Base-by-base conservation (phyloP, 2,329 filamentous ascomycete species). In the Xylariaceae sp. region DNA sequence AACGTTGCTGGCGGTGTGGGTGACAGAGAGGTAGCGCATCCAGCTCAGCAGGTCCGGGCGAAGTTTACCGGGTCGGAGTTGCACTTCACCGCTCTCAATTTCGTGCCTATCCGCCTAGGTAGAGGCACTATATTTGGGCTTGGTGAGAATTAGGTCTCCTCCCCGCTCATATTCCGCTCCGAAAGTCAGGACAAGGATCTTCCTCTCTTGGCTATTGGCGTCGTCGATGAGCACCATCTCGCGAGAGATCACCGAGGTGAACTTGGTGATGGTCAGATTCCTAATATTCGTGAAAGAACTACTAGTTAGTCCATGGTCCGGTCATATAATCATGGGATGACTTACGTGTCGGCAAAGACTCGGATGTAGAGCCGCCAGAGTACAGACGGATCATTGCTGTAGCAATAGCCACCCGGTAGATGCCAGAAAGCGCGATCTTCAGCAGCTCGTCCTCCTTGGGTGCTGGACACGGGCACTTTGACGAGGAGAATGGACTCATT, bases 111-210 rank as follows among this genome's bases (percentile, higher is more conserved):
- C 23, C 23, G 37, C 49, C 49, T 15, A 57, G 49, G 23, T 6
- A 15, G 35, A 8, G 1, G 13, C 1, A 11, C 4, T 6, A 30
- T 53, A 57, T 18, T 17, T 13, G 2, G 15, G 7, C 15, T 30
- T 34, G 30, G 10, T 35, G 15, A 49, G 11, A 3, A 15, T 10
- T 6, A n/a, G 11, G 8, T 34, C 9, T 10, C 11, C 13, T 34
- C 8, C 1, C 10, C n/a, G 2, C 13, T 18, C 3, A 17, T 18
- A 18, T 3, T 44, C 7, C 17, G 44, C 49, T 7, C 3, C 50
- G 30, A 63, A 53, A 3, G 58, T 58, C 13, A 63, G 5, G 34
- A 53, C 9, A 15, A 57, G 55, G 7, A 56, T 17, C 18, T 41
- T 58, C 13, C 15, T 49, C 9, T 37, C 34, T 2, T 4, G 1